Conservation (phyloP, 805 yeast species). For the Yarrowia porcina region DNA sequence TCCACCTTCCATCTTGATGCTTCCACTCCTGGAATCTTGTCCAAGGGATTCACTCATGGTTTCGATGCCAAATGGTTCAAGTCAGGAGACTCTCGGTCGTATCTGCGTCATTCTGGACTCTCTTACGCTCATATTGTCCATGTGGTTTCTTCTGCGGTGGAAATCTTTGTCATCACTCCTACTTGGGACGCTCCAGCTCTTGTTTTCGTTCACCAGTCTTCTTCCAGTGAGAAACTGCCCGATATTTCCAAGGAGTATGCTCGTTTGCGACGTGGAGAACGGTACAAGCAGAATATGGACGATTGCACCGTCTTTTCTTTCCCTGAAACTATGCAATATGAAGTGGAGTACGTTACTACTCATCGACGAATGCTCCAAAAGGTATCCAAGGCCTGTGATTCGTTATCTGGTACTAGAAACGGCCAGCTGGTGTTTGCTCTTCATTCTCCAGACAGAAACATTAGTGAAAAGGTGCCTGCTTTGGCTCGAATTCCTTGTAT, state of each 20-base stretch:
- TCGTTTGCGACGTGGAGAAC: neutral
- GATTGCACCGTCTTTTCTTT: neutral
- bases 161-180: constrained; percentile 3
- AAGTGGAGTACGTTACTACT: neutral
- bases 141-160: constrained; percentile 30
- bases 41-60: constrained; percentile 81
- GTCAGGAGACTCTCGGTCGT: neutral
- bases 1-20: constrained; percentile 66
- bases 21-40: constrained; percentile 72
- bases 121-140: constrained; percentile 13
- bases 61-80: constrained; percentile 61
- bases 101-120: neutral
- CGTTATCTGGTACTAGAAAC: neutral
- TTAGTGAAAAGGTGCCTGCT: neutral
- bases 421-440: constrained; percentile 9
- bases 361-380: constrained; percentile 7
- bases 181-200: constrained; percentile 16
- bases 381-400: constrained; percentile 10
- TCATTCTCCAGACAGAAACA: constrained; percentile 3
- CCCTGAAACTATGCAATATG: constrained; percentile 10
- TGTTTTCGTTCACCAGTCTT: constrained; percentile 1
- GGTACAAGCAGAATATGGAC: neutral
- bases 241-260: constrained; percentile 10
- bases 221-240: constrained; percentile 13
- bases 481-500: constrained; percentile 1